phyloP scores from a whole-genome alignment of 176 grass and related monocot species.

The Leersia perrieri region DNA sequence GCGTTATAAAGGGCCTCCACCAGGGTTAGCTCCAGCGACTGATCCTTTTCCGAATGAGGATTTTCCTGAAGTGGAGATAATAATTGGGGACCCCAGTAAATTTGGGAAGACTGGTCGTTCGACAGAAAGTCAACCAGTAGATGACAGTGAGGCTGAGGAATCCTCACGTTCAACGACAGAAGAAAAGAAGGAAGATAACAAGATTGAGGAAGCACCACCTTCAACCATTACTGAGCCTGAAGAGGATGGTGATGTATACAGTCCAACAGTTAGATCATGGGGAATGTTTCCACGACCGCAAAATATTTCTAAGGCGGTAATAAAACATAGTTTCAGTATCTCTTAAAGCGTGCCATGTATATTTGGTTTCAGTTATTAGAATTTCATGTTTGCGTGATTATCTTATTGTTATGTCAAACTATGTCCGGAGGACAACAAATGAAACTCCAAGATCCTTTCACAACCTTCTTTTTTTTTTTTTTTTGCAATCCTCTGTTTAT shows the following conservation, averaged over 20 bases:
- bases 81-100: conserved; percentile 48
- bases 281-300: conserved; percentile 56
- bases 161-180: conserved; percentile 20
- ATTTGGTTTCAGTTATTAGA: not conserved
- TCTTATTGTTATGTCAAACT: not conserved
- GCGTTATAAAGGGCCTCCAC: conserved; percentile 40
- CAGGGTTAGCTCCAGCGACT: conserved; percentile 31
- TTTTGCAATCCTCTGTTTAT: not conserved
- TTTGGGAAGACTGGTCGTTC: conserved; percentile 23
- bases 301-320: conserved; percentile 60
- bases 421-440: not conserved
- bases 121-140: conserved; percentile 34
- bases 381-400: not conserved
- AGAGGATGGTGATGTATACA: conserved; percentile 30
- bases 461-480: not conserved
- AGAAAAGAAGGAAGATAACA: conserved; percentile 22
- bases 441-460: not conserved
- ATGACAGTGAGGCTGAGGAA: not conserved
- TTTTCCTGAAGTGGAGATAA: conserved; percentile 57
- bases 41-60: conserved; percentile 32
- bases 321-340: not conserved
- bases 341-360: not conserved
- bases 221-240: conserved; percentile 30
- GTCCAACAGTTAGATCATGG: conserved; percentile 45
- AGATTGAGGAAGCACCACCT: conserved; percentile 12